Evolutionary conservation across 1,284 basidiomycete genomes (phyloP), one percentile per base, ranked within the genome.

Genomic region (Taiwanofungus camphoratus): DNA sequence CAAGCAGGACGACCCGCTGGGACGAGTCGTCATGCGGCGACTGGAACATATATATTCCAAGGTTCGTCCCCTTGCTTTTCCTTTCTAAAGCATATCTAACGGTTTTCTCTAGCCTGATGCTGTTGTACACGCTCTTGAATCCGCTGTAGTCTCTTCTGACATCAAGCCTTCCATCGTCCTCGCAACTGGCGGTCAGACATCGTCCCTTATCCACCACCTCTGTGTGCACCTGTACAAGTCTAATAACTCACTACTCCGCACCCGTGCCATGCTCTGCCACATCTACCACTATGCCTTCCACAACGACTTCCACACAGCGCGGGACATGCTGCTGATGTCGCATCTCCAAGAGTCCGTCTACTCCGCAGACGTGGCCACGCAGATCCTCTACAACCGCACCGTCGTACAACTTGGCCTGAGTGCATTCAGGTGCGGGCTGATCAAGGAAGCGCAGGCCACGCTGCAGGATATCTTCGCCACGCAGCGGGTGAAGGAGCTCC

Each of bases 21-120:
- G 82, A 30, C 81, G 96, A 42, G 89, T 94, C 24, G 77, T 98
- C 48, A 94, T 98, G 84, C 82, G 96, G 54, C 82, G 96, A 40
- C 69, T 99, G 46, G 96, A 99, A 63, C 96, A 99, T 66, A 92
- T 99, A 48, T 99, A 99, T 67, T 93, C 91, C 41, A 99, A 99
- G 81, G 92, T 92, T 46, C 46, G 68, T 21, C 32, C 23, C 26
- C 37, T 41, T 39, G 16, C 39, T 6, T 39, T 21, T 31, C 9
- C 37, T 44, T 42, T 33, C 9, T 45, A 33, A 20, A 29, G 38
- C 35, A 52, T 41, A 2, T 41, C 20, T 41, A 6, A 33, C 51
- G 13, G 34, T 46, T 42, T 6, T 41, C 34, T 39, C 37, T 58
- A 96, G 91, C 94, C 93, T 45, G 92, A 97, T 58, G 76, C 89